Evolutionary conservation across 2,329 filamentous ascomycete genomes (phyloP).

Genomic region (Elsinoe ampelina): DNA sequence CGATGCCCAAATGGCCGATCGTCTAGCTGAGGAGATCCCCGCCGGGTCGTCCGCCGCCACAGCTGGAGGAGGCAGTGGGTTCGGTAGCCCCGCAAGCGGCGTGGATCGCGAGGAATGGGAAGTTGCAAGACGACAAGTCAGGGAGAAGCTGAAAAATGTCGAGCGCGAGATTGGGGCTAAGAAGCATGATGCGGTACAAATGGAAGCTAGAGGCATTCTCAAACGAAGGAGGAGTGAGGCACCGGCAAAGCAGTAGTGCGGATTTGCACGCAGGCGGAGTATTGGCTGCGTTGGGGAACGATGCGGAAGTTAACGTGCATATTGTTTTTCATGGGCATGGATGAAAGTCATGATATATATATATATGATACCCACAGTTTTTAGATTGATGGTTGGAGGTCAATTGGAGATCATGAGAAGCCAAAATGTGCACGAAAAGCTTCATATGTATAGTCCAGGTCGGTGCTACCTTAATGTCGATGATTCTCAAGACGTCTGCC

Average conservation of each 20-base stretch:
- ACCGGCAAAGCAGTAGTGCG: not conserved
- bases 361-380: slow-evolving; percentile 11
- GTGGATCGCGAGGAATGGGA: slow-evolving; percentile 15
- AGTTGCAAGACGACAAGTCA: not conserved
- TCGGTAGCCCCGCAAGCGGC: slow-evolving; percentile 31
- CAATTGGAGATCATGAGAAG: not conserved
- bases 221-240: slow-evolving; percentile 6
- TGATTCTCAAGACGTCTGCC: too few species aligned
- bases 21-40: slow-evolving; percentile 40
- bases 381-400: slow-evolving; percentile 5
- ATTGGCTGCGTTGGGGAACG: too few species aligned
- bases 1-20: slow-evolving; percentile 38
- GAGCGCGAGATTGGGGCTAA: not conserved
- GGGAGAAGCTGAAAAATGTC: not conserved
- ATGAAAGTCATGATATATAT: not conserved
- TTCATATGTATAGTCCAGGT: too few species aligned
- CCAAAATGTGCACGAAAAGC: not conserved
- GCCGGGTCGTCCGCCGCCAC: slow-evolving; percentile 41
- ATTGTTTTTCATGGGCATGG: too few species aligned
- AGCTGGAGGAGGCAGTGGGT: slow-evolving; percentile 41
- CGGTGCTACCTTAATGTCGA: too few species aligned
- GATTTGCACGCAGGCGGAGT: too few species aligned
- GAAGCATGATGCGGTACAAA: slow-evolving; percentile 19
- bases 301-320: too few species aligned
- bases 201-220: slow-evolving; percentile 16